A percentile compares a stretch with the other conserved stretches of the same genome.
These are phyloP conservation scores for Pontederia paniculata DNA, from an alignment of 176 grass and related monocot genomes.

Conservation along the genomic window DNA sequence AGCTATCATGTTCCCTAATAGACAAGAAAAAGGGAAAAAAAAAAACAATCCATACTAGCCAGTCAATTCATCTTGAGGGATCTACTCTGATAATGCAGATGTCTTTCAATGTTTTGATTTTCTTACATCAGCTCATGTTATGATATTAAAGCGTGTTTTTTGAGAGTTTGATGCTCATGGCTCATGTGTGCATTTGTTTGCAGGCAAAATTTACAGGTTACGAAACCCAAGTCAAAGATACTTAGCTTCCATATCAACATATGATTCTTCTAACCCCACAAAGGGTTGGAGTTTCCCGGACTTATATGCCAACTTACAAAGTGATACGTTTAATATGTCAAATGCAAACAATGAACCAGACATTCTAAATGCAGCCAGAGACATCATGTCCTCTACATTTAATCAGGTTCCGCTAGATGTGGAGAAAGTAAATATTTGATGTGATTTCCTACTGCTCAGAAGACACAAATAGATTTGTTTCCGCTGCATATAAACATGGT, in stretches of 20 bases:
- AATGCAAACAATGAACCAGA: constrained; percentile 21
- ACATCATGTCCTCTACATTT: constrained; percentile 16
- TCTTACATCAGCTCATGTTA: no score
- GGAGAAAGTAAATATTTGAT: constrained; percentile 16
- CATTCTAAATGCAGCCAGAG: constrained; percentile 5
- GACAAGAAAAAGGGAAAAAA: no score
- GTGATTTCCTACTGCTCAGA: background rate
- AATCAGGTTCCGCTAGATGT: constrained; percentile 15
- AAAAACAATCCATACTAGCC: no score
- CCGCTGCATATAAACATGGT: background rate
- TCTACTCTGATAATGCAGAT: no score
- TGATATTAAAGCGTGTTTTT: no score
- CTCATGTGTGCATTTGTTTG: constrained; percentile 12
- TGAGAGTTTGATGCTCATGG: constrained; percentile 7
- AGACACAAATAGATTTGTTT: background rate
- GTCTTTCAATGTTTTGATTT: no score
- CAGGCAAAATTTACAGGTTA: constrained; percentile 82
- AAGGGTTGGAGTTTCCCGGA: constrained; percentile 81
- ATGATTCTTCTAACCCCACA: constrained; percentile 76
- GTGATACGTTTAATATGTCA: constrained; percentile 13
- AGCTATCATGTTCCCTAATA: no score
- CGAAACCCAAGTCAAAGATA: constrained; percentile 62
- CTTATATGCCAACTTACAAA: constrained; percentile 32
- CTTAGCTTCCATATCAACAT: constrained; percentile 56
- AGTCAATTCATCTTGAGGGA: no score